These are phyloP conservation scores for slime mould (Dictyostelium discoideum) DNA, from an alignment of 78 protist genomes.

Conservation along the genomic window dicty_2.7 NC_007089.4:2311501-2312000, in stretches of 20 bases:
- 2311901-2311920: conserved; percentile 24
- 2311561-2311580: no score
- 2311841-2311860: neutral
- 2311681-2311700: neutral
- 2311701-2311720: neutral
- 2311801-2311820: no score
- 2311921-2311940: conserved; percentile 19
- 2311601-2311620: no score
- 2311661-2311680: neutral
- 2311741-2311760: neutral
- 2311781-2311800: no score
- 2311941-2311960: neutral
- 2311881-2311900: neutral
- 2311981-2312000: neutral
- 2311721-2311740: neutral
- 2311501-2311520: neutral
- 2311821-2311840: no score
- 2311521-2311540: neutral
- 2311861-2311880: conserved; percentile 4
- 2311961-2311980: neutral
- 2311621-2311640: neutral
- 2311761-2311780: no score
- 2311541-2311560: neutral
- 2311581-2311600: no score
- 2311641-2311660: neutral